Percentiles rank a stretch among this genome's conserved stretches.
Evolutionary conservation across 495 filamentous ascomycete species (phyloP).

Genomic region (Pyrenula massariospora): DNA sequence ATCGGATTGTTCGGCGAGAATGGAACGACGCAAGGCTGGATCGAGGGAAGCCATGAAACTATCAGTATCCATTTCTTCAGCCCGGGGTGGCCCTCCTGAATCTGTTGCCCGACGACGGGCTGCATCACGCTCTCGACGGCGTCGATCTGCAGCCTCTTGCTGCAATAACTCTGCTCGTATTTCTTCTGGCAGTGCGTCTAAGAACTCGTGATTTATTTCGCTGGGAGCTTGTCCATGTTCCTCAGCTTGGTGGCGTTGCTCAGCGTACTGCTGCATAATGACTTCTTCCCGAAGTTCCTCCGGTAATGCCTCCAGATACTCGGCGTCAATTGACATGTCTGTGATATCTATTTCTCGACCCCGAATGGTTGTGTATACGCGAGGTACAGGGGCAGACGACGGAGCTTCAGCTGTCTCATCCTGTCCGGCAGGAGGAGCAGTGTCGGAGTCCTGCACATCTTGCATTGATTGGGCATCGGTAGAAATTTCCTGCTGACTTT

Average conservation of each 20-base stretch:
- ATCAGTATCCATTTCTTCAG: constrained; percentile 86
- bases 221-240: constrained; percentile 72
- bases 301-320: constrained; percentile 85
- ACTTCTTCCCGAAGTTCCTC: constrained; percentile 95
- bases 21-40: constrained; percentile 68
- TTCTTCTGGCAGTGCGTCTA: constrained; percentile 82
- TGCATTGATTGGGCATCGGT: constrained; percentile 60
- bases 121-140: constrained; percentile 75
- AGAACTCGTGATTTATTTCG: constrained; percentile 87
- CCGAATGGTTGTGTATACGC: constrained; percentile 68
- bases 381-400: constrained; percentile 39
- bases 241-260: constrained; percentile 68
- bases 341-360: constrained; percentile 85
- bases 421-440: constrained; percentile 17
- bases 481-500: constrained; percentile 19
- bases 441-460: constrained; percentile 43
- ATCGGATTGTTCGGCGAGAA: constrained; percentile 84
- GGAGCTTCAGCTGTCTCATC: constrained; percentile 20
- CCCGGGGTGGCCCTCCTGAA: constrained; percentile 39
- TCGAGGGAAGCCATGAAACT: constrained; percentile 89
- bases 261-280: constrained; percentile 72
- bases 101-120: constrained; percentile 48
- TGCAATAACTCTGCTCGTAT: constrained; percentile 82
- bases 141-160: constrained; percentile 79
- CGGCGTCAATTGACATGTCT: constrained; percentile 81